Evolutionary conservation across 352 stramenopile species (phyloP).

Genomic region (Peronospora destructor): DNA sequence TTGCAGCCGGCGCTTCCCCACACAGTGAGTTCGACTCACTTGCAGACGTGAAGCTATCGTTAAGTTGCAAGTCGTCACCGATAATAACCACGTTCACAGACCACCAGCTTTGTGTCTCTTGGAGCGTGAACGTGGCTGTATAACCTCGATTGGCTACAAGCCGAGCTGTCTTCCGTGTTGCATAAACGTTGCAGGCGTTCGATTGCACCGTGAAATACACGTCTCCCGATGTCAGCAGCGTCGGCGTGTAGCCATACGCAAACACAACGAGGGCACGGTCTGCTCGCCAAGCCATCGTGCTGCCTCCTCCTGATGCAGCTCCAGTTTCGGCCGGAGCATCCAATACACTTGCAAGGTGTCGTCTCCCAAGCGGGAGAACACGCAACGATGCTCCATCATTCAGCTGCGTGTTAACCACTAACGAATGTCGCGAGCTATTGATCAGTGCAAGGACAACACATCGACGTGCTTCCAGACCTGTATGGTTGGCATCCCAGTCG

Average conservation of each 20-base stretch:
- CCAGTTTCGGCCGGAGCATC: constrained; percentile 13
- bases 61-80: constrained; percentile 66
- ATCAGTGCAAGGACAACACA: constrained; percentile 69
- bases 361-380: constrained; percentile 52
- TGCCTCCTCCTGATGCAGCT: constrained; percentile 13
- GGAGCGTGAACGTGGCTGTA: constrained; percentile 75
- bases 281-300: constrained; percentile 37
- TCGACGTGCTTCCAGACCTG: constrained; percentile 61
- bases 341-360: constrained; percentile 44
- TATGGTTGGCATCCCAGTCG: constrained; percentile 84
- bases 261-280: constrained; percentile 73
- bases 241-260: constrained; percentile 81
- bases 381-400: constrained; percentile 72
- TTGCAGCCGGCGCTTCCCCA: constrained; percentile 12
- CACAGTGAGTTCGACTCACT: constrained; percentile 26
- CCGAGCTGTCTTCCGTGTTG: constrained; percentile 71
- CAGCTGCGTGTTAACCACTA: constrained; percentile 60
- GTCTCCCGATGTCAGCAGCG: constrained; percentile 71
- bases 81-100: constrained; percentile 74
- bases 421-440: constrained; percentile 72
- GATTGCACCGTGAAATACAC: constrained; percentile 80
- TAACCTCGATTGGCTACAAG: constrained; percentile 73
- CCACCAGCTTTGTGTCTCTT: constrained; percentile 79
- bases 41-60: constrained; percentile 14
- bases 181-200: constrained; percentile 76